Evolutionary conservation across 805 yeast genomes (phyloP), one percentile per base, ranked within the genome.

Genomic region (Ogataea nitratoaversa): DNA sequence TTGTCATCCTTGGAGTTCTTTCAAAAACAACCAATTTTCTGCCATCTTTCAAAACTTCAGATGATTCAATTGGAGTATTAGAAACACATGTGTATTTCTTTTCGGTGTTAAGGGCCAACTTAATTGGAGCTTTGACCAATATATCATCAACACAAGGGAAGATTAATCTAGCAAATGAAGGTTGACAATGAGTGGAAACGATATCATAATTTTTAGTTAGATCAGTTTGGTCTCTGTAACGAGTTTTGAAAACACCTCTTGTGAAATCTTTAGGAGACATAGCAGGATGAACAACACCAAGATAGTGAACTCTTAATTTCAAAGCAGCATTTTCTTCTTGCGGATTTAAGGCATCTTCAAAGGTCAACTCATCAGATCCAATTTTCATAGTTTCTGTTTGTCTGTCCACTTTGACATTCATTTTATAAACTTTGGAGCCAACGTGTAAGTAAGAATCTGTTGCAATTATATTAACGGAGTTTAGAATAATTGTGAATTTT

Each of bases 101-200:
- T 5, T 60, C 56, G 0, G 83, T 71, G n/a, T 60, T 70, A 19
- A 84, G 57, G 2, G 72, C 53, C 23, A 85, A 59, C 41, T 70
- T 57, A 42, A 79, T 68, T 1, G 74, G 67, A 4, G 78, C 69
- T 53, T 81, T 83, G 24, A 63, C 58, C n/a, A 65, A 51, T 6
- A 79, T 69, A 50, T 83, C 89, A 57, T 84, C 93, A 11, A 84
- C 53, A 50, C 83, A 76, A 2, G 95, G 95, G 52, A 79, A 79
- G 11, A 84, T 72, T 35, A 56, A 53, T 48, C 82, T 67, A 4
- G 88, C 82, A 47, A 71, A 80, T 14, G 70, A 68, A 0, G 93
- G 89, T 55, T 84, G 90, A 32, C 78, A 70, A 53, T 85, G 93
- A 2, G 93, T 82, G 0, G 89, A 79, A 24, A 84, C 54, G 11